These are phyloP conservation scores for Corymbia maculata DNA, from an alignment of 345 rosid genomes.

Conservation along the genomic window DNA sequence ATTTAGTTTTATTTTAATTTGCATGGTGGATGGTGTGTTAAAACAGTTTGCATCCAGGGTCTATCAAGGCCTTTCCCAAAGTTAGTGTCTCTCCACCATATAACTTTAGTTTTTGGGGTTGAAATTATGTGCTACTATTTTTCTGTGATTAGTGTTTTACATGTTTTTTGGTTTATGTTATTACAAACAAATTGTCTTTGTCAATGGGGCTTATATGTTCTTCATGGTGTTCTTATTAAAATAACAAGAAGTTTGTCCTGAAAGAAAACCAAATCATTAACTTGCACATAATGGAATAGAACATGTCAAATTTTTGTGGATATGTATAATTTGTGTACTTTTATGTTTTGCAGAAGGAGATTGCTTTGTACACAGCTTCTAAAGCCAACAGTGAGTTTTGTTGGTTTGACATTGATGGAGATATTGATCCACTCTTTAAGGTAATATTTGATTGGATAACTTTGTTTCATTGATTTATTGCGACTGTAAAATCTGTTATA, in stretches of 20 bases:
- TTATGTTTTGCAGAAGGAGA: conserved; percentile 70
- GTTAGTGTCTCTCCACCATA: background rate
- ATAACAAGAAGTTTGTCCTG: background rate
- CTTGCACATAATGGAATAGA: background rate
- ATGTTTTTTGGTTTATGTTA: background rate
- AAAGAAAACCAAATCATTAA: background rate
- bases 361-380: conserved; percentile 90
- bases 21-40: background rate
- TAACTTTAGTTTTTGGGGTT: background rate
- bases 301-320: background rate
- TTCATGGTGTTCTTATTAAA: background rate
- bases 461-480: background rate
- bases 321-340: background rate
- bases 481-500: background rate
- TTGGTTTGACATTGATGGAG: conserved; percentile 94
- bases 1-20: background rate
- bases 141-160: background rate
- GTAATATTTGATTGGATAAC: conserved; percentile 17
- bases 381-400: conserved; percentile 65
- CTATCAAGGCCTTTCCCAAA: background rate
- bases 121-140: background rate
- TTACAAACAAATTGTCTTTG: background rate
- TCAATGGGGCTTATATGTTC: background rate
- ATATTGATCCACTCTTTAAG: conserved; percentile 92
- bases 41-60: background rate